Conservation (phyloP, 192 early-diverging fungal genomes). For the Nowakowskiella sp. region DNA sequence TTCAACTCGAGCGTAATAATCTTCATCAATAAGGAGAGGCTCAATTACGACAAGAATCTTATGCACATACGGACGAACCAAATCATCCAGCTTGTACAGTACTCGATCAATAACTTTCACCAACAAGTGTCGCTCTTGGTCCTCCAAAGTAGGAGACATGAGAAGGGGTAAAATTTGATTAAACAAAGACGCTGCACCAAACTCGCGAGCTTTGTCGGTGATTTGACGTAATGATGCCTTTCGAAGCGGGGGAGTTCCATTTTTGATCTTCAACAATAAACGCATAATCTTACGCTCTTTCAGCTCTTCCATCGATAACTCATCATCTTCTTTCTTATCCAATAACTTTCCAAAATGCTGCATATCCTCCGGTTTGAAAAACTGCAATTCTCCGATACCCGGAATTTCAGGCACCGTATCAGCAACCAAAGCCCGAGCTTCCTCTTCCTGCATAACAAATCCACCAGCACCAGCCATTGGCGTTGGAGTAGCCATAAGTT, state of each 20-base stretch:
- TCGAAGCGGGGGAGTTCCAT: constrained; percentile 89
- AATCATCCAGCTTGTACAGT: constrained; percentile 90
- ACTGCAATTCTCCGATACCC: constrained; percentile 74
- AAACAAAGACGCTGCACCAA: constrained; percentile 90
- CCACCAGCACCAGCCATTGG: constrained; percentile 65
- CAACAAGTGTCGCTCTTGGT: constrained; percentile 95
- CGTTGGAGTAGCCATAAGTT: constrained; percentile 89
- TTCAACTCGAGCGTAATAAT: constrained; percentile 95
- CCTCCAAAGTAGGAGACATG: constrained; percentile 95
- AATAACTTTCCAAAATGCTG: constrained; percentile 92
- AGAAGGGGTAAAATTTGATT: constrained; percentile 92
- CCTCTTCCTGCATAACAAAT: constrained; percentile 84
- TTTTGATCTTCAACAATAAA: constrained; percentile 94
- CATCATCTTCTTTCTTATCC: constrained; percentile 73
- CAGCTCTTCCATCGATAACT: constrained; percentile 75
- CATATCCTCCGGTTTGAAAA: constrained; percentile 96
- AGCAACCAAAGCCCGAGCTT: constrained; percentile 11
- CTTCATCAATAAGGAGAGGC: constrained; percentile 93
- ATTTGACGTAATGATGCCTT: constrained; percentile 91
- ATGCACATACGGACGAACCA: constrained; percentile 94
- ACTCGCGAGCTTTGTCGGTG: constrained; percentile 89
- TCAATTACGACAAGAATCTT: constrained; percentile 99
- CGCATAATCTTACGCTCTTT: constrained; percentile 96
- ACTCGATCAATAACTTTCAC: constrained; percentile 97
- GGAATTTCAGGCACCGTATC: constrained; percentile 64